Conservation (phyloP, 2,329 filamentous ascomycete genomes). For the Diplodia intermedia region DNA sequence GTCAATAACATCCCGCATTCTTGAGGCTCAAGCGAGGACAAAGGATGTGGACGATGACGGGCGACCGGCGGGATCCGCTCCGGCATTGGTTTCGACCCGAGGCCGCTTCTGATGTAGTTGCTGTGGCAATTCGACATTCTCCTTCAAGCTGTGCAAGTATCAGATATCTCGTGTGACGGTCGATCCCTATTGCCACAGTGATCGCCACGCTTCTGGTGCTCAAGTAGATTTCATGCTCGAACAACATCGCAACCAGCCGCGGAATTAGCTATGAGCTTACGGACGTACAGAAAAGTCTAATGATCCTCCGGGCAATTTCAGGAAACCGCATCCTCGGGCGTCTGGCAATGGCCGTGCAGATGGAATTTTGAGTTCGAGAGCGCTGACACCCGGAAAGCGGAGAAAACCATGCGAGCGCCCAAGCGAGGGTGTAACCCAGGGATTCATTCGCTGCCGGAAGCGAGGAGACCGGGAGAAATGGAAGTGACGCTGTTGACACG, state of each 20-base stretch:
- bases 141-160: not conserved
- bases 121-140: not conserved
- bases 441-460: not conserved
- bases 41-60: not conserved
- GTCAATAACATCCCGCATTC: not conserved
- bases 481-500: not conserved
- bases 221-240: not conserved
- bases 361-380: constrained; percentile 15
- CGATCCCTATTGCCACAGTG: constrained; percentile 3
- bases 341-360: not conserved
- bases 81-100: not conserved
- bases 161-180: not conserved
- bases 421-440: not conserved
- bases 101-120: not conserved
- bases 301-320: constrained; percentile 1
- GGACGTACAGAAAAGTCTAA: not conserved
- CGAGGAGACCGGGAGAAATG: constrained; percentile 5
- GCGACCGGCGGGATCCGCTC: not conserved
- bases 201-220: not conserved
- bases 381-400: not conserved
- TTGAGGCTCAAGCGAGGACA: not conserved
- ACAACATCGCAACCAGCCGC: not conserved
- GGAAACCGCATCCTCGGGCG: not conserved
- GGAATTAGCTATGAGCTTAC: not conserved
- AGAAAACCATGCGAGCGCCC: constrained; percentile 6